These are phyloP conservation scores for Suillus luteus DNA, from an alignment of 768 basidiomycete genomes.

Conservation along the genomic window DNA sequence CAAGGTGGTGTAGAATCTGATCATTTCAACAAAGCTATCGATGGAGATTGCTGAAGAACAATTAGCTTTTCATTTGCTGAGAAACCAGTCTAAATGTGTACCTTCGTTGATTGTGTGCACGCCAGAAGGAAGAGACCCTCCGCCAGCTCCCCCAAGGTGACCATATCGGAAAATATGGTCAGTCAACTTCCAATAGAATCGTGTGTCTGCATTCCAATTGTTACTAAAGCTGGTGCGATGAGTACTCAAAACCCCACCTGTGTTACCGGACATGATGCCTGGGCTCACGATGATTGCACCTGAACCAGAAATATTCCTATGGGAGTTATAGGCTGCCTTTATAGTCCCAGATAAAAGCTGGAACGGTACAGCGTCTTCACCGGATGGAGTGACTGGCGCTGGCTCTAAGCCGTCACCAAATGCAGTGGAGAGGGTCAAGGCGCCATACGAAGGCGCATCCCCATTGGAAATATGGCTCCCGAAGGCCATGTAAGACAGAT, in stretches of 20 bases:
- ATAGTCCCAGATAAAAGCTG: slow-evolving; percentile 63
- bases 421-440: slow-evolving; percentile 51
- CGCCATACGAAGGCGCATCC: slow-evolving; percentile 42
- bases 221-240: background rate
- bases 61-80: slow-evolving; percentile 3
- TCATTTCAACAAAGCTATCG: slow-evolving; percentile 60
- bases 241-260: slow-evolving; percentile 29
- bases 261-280: slow-evolving; percentile 62
- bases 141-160: slow-evolving; percentile 34
- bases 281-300: slow-evolving; percentile 45
- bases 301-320: slow-evolving; percentile 40
- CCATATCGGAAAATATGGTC: slow-evolving; percentile 72
- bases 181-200: slow-evolving; percentile 46
- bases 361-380: slow-evolving; percentile 39
- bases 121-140: slow-evolving; percentile 36
- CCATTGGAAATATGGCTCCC: slow-evolving; percentile 41
- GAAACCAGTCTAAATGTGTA: slow-evolving; percentile 30
- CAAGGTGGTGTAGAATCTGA: slow-evolving; percentile 64
- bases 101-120: slow-evolving; percentile 79
- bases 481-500: slow-evolving; percentile 62
- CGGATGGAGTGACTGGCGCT: slow-evolving; percentile 60
- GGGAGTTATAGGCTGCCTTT: slow-evolving; percentile 58
- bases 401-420: slow-evolving; percentile 56
- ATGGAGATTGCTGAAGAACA: slow-evolving; percentile 44
- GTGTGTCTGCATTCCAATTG: slow-evolving; percentile 38